A percentile compares a stretch with the other conserved stretches of the same genome.
These are phyloP conservation scores for Plantago ovata DNA, from an alignment of 257 asterid species.

Conservation along the genomic window DNA sequence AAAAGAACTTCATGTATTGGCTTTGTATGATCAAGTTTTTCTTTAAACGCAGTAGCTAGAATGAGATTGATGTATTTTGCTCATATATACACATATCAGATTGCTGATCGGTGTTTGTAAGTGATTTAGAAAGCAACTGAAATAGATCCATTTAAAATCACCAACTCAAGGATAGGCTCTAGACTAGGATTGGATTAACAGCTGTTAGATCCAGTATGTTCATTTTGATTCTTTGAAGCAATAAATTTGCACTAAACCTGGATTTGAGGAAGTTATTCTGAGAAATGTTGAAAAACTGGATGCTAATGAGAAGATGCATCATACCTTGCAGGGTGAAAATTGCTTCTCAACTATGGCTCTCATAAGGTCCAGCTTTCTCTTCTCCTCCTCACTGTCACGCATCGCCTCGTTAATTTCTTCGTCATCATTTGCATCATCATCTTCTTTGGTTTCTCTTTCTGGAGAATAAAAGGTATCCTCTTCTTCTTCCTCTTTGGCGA, in stretches of 20 bases:
- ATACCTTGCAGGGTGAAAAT: conserved; percentile 61
- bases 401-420: background rate
- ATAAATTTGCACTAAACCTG: background rate
- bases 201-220: too few relatives aligned
- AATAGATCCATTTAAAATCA: too few relatives aligned
- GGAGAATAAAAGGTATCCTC: conserved; percentile 27
- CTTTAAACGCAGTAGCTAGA: too few relatives aligned
- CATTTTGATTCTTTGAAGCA: too few relatives aligned
- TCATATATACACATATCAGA: too few relatives aligned
- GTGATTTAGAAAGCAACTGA: too few relatives aligned
- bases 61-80: too few relatives aligned
- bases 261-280: background rate
- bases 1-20: too few relatives aligned
- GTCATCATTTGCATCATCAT: background rate
- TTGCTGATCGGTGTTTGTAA: too few relatives aligned
- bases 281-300: background rate
- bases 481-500: conserved; percentile 12
- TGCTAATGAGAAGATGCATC: background rate
- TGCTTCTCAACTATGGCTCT: conserved; percentile 47
- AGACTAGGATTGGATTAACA: too few relatives aligned
- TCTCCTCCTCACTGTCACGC: conserved; percentile 27
- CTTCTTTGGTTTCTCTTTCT: background rate
- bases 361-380: conserved; percentile 35
- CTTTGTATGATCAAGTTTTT: too few relatives aligned
- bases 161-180: too few relatives aligned